Base-by-base conservation (phyloP, 2,329 filamentous ascomycete genomes). In the Colletotrichum coccodes region DNA sequence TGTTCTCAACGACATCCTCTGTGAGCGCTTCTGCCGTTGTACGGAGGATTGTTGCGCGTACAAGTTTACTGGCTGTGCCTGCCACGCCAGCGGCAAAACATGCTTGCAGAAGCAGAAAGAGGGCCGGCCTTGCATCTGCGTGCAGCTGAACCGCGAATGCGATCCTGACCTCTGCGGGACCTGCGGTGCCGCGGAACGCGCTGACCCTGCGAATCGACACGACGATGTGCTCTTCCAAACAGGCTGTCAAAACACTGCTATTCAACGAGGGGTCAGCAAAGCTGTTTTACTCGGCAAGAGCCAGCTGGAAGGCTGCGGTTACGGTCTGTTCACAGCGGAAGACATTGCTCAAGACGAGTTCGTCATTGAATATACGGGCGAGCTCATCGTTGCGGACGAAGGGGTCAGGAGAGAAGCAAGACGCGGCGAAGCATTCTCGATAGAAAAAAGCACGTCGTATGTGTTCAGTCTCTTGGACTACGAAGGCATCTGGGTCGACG, bases 281-380 rank as follows among this genome's bases (percentile, higher is more conserved):
- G 85, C 87, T 4, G 88, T 94, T 0, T 79, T 93, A 3, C 82
- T 94, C 6, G 94, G 92, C 3, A 85, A 90, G 61, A 94, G 92
- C 53, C 88, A 89, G 70, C 86, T 95, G 14, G 84, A 87, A 60
- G 85, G 84, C 3, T 89, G 91, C 62, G 93, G 93, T 0, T 94
- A 94, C 71, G 94, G 93, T 0, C 83, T 96, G 0, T 95, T 92
- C 75, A 86, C 91, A 1, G 91, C 90, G 4, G 90, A 94, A 74
- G 83, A 89, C 62, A 89, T 94, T 69, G 82, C 82, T 4, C 85
- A 87, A 68, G 89, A 91, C 60, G 90, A 92, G n/a, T 95, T 92
- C 72, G 84, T 96, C 21, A 91, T 92, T 36, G 94, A 96, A 77
- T 96, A 96, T 76, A 89, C 90, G 2, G 94, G 94, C 53, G 94